Evolutionary conservation across 164 flowering plant genomes (phyloP), one percentile per base, ranked within the genome.

Genomic region (Vitis rotundifolia): DNA sequence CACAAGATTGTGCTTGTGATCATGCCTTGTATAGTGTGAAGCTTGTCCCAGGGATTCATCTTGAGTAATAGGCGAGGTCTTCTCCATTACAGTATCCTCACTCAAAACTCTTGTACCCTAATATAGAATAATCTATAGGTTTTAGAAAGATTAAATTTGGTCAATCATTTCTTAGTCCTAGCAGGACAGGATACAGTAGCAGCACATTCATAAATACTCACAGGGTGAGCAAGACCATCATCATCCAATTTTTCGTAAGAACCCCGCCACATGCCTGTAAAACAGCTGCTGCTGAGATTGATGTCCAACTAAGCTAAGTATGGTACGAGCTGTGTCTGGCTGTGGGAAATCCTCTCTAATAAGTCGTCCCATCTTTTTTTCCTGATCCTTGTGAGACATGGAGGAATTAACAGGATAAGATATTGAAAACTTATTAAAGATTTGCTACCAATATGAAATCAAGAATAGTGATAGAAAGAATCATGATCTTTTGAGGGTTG

Each of bases 191-290:
- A 44, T 29, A 57, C 10, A 18, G 6, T 31, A 13, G 9, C 37
- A 62, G 19, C 14, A 50, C 44, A 13, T 59, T 49, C 18, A 3
- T 48, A 61, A 29, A 47, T 67, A 84, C 93, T 86, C 70, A 91
- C 94, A 69, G 98, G 98, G 76, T 98, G 97, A 18, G 98, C 98
- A 71, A 96, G 94, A 72, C 99, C 99, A 80, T 96, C 99, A 73
- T 96, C 99, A 74, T 96, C 98, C 81, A 96, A 79, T 73, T 96
- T 96, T 73, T 96, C 99, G 77, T 92, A 96, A 15, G 98, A 96
- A 2, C 99, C 99, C 82, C 89, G 97, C 13, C 98, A 75, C 98
- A 93, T 93, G n/a, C 98, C 98, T 93, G 83, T 18, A 78, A 74
- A 76, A 76, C 7, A 57, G 60, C 1, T 50, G 49, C 26, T 62